Conservation (phyloP, 306 rosid species). For the Dryas alaskensis region DNA sequence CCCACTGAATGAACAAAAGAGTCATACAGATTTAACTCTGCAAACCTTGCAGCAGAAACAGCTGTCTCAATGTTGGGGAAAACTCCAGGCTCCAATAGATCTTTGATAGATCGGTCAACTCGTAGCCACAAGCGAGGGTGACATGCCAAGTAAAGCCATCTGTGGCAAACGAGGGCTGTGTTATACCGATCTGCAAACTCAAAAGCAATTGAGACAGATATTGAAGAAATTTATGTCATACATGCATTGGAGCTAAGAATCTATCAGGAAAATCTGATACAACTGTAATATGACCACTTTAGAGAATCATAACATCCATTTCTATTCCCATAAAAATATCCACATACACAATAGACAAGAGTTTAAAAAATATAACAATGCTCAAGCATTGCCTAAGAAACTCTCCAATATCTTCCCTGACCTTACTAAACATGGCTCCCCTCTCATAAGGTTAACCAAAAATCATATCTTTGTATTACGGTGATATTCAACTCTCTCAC, state of each 20-base stretch:
- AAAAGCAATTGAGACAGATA: constrained; percentile 61
- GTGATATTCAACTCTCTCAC: neutral
- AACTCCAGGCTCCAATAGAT: constrained; percentile 66
- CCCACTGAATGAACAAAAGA: constrained; percentile 3
- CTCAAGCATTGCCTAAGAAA: neutral
- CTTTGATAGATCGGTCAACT: constrained; percentile 75
- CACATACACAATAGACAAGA: neutral
- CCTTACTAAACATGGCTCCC: neutral
- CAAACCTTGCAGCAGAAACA: constrained; percentile 82
- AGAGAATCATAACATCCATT: neutral
- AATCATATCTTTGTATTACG: neutral
- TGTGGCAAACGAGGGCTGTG: constrained; percentile 99
- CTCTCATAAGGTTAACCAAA: neutral
- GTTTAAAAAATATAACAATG: neutral
- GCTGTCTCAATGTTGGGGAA: constrained; percentile 84
- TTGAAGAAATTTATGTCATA: constrained; percentile 20
- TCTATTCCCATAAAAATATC: neutral
- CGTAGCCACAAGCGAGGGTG: constrained; percentile 95
- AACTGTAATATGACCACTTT: neutral
- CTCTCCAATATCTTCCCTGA: too few relatives aligned
- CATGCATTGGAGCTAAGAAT: constrained; percentile 6
- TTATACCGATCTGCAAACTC: constrained; percentile 99
- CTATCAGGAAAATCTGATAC: neutral
- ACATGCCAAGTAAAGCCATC: constrained; percentile 94
- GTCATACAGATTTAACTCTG: constrained; percentile 2